These are phyloP conservation scores for Musa beccarii DNA, from an alignment of 176 grass and related monocot species.

Conservation along the genomic window DNA sequence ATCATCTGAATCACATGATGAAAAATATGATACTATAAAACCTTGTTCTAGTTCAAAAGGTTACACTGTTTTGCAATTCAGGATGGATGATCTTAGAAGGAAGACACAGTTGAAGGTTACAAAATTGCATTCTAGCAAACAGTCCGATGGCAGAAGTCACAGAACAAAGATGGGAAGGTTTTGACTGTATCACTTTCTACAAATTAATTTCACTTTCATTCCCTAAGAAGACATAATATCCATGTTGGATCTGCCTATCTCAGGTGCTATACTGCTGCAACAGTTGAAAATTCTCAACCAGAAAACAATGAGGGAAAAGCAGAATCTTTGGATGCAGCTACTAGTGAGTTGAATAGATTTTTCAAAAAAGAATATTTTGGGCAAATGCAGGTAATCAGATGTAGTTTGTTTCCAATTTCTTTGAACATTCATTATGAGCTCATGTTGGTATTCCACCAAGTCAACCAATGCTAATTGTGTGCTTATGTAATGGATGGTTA, in stretches of 20 bases:
- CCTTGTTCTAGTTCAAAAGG: conserved; percentile 36
- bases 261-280: conserved; percentile 75
- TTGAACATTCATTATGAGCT: no score
- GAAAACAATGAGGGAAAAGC: conserved; percentile 56
- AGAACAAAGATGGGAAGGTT: conserved; percentile 42
- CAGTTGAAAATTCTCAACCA: conserved; percentile 55
- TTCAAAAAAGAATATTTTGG: conserved; percentile 97
- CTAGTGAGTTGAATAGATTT: conserved; percentile 71
- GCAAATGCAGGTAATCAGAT: conserved; percentile 64
- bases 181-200: conserved; percentile 13
- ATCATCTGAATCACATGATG: conserved; percentile 19
- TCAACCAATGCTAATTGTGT: no score
- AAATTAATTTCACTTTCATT: conserved; percentile 8
- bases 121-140: conserved; percentile 31
- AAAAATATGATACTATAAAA: conserved; percentile 26
- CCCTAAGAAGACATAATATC: not conserved
- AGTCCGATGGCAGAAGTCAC: conserved; percentile 6
- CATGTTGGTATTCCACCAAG: no score
- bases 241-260: not conserved
- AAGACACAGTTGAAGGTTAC: conserved; percentile 48
- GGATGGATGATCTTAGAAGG: conserved; percentile 55
- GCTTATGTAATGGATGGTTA: no score
- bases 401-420: conserved; percentile 5
- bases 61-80: conserved; percentile 58
- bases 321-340: conserved; percentile 51